Base-by-base conservation (phyloP, 1,284 basidiomycete genomes). In the Flammula alnicola region DNA sequence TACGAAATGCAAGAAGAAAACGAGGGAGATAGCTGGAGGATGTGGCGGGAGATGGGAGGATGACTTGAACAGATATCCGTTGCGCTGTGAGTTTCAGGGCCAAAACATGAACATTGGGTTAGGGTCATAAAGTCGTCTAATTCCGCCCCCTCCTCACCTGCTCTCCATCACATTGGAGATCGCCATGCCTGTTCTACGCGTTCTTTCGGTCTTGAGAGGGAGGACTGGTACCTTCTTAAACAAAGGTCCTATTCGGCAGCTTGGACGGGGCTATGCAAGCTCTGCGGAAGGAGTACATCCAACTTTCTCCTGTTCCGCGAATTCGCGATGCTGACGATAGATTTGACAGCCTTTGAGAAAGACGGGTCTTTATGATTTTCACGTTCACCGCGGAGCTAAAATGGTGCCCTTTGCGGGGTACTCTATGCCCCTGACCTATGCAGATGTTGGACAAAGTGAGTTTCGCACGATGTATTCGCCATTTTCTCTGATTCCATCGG, bases 341-440 rank as follows among this genome's bases (percentile, higher is more conserved):
- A 42, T 23, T 52, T 50, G n/a, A 44, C 42, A 77, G 74, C 31
- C 31, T 11, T 60, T 78, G 41, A 74, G 60, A 60, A 81, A 78
- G 59, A 99, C 96, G 0, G 84, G 86, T 0, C 76, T 99, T 23
- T 95, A 97, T 63, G 91, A 96, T 62, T 96, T 96, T 66, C 95
- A 99, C 68, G 70, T 93, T 50, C 65, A 81, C 57, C 79, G 94
- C 65, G 88, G 83, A 30, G 97, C 88, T 12, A 97, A 97, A 73
- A 95, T 99, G 91, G 95, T 98, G 1, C 89, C 93, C 0, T 99
- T 98, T 67, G 95, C 93, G 1, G 96, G 96, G 3, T 98, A 86
- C 69, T 83, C 84, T 10, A 99, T 99, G 96, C 96, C 96, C 0
- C 77, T 99, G 44, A 75, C 81, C 4, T 99, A 98, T 64, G 88